Base-by-base conservation (phyloP, 768 basidiomycete genomes). In the Coprinopsis strossmayeri region DNA sequence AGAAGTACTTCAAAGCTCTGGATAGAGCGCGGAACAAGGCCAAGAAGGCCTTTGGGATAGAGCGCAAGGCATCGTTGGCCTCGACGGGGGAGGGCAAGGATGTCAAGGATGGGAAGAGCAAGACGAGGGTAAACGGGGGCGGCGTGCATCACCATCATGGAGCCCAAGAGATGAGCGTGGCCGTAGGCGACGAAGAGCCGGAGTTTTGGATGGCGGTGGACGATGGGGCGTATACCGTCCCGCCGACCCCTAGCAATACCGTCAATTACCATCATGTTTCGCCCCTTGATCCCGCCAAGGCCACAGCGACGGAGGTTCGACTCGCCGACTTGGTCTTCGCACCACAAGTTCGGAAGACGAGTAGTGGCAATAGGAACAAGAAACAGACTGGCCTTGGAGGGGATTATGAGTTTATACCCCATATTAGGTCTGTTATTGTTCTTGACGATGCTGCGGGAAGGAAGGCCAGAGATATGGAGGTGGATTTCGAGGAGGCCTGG, bases 401-500 rank as follows among this genome's bases (percentile, higher is more conserved):
- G 21, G 55, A 53, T 11, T 56, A 50, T 20, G 55, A 56, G 50
- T 39, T 56, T 5, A 26, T 56, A 30, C 55, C 55, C 12, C 52
- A 56, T 35, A 32, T 56, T 24, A 49, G 55, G 12, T 56, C 55
- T 27, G 55, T 56, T 28, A 56, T 56, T 43, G 55, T 50, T n/a
- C 39, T 56, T 26, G 55, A 56, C 38, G 55, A 56, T 24, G 42
- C 40, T 27, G 39, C 39, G 43, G 26, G 12, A 23, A 34, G 25
- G 43, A 23, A 32, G 17, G 5, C 43, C 4, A 45, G 27, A 21
- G 45, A 35, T 48, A 27, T 20, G 46, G 50, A 41, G 18, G 30
- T 51, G 15, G 51, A 38, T 24, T 47, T 47, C 15, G 51, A 32
- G n/a, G 54, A 51, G n/a, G 45, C 54, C 45, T 55, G 50, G 54